Base-by-base conservation (phyloP, 441 rosid genomes). In the Melastoma candidum region DNA sequence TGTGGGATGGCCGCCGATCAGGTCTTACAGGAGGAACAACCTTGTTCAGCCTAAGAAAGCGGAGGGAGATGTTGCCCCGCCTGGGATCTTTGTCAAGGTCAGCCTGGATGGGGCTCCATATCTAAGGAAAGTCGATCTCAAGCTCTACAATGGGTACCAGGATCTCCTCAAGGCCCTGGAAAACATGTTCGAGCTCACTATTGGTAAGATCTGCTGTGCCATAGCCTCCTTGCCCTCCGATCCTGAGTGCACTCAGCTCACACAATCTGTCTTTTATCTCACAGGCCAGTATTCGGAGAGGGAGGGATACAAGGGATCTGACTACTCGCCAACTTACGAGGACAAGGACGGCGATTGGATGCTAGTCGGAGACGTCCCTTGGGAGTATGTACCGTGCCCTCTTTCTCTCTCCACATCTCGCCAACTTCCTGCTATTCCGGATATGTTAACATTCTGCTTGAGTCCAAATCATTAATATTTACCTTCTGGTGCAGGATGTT, bases 61-160 rank as follows among this genome's bases (percentile, higher is more conserved):
- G 0, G 72, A 68, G 59, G 44, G 49, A 43, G 65, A 75, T 39
- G 51, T 56, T 10, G 48, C 49, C 41, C 1, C 41, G 22, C 22
- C 22, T 0, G 76, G 70, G 11, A 62, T 41, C 51, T 79, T 58
- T 25, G 77, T 80, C 49, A 83, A 83, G 68, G 90, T 83, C 47
- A 75, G 87, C 66, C 48, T 80, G 64, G 90, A 83, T 24, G 90
- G 90, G 57, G 90, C 87, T 66, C 85, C 90, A 9, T 80, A 80
- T 68, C 76, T 83, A 0, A 75, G 87, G 39, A 83, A 83, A 68
- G 75, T 80, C 12, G 87, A 80, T 68, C 70, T 78, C 43, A 77
- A 74, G 60, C 65, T 74, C 13, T 78, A 77, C 68, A 61, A 73
- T 49, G 67, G 78, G 62, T 83, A 80, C 62, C 44, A 59, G 12